Base-by-base conservation (phyloP, 306 rosid species). In the Astragalus membranaceus region DNA sequence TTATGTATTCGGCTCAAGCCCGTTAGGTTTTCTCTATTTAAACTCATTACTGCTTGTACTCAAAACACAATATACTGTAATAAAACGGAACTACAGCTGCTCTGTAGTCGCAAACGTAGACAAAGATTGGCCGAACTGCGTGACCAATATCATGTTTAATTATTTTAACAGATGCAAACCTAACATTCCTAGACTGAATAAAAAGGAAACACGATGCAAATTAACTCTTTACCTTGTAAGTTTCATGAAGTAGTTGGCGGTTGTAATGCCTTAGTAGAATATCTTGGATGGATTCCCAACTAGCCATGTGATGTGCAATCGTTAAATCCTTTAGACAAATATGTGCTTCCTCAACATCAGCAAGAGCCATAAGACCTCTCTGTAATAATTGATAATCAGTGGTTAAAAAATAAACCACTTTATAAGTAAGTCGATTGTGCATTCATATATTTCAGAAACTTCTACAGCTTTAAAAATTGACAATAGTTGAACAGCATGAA, bases 291-390 rank as follows among this genome's bases (percentile, higher is more conserved):
- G 98, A 90, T 61, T 88, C 92, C 88, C 85, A 84, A 70, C 98
- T 88, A 78, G 97, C 93, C 90, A 90, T 90, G 72, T 90, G 97
- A 83, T 90, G 96, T 62, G 94, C 80, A 84, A 93, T 88, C 51
- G 83, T 84, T 67, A 93, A 75, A 63, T 82, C 88, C 82, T 86
- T 93, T 61, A 93, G 81, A 84, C 88, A 90, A 81, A 93, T 87
- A 72, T 82, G 87, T 64, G 98, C 98, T 77, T 96, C 97, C 84
- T 93, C 98, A 73, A 93, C 89, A 82, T 93, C 97, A 74, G 96
- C 98, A 68, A 93, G 94, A 53, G 98, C 92, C 92, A 77, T 85
- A 17, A 93, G 87, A 71, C 97, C 98, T 80, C 98, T 84, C 98
- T 90, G 97, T 52, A 79, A 73, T 79, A 37, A 39, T 73, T 52